A percentile compares a stretch with the other conserved stretches of the same genome.
These are phyloP conservation scores for Xerocomellus amylosporus DNA, from an alignment of 768 basidiomycete genomes.

Conservation along the genomic window DNA sequence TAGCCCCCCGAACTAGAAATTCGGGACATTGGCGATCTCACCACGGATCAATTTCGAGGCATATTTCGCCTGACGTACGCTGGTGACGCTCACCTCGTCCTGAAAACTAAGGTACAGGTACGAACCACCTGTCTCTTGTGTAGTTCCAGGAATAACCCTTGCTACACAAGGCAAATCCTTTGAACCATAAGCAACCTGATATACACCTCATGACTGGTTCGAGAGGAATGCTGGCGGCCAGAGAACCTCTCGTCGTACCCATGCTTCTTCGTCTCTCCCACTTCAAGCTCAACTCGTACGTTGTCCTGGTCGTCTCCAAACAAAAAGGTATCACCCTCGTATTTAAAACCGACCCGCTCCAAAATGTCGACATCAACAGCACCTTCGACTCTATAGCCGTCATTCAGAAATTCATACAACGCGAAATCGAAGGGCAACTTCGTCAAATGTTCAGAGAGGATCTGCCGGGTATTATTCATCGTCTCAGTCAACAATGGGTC, in stretches of 20 bases:
- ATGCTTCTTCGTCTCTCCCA: constrained; percentile 98
- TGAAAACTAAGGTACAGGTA: constrained; percentile 92
- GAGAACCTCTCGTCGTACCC: constrained; percentile 92
- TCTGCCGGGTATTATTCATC: constrained; percentile 93
- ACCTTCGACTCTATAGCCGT: constrained; percentile 98
- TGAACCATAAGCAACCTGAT: constrained; percentile 89
- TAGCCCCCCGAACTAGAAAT: constrained; percentile 97
- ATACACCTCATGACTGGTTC: constrained; percentile 84
- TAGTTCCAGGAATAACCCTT: constrained; percentile 8
- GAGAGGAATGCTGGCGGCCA: constrained; percentile 88
- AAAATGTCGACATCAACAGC: constrained; percentile 95
- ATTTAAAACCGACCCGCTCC: constrained; percentile 98
- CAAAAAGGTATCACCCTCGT: constrained; percentile 98
- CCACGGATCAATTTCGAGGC: constrained; percentile 92
- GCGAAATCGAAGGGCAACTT: constrained; percentile 94
- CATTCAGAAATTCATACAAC: constrained; percentile 96
- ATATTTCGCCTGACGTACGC: constrained; percentile 94
- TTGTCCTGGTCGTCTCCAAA: constrained; percentile 95
- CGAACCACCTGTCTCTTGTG: constrained; percentile 13
- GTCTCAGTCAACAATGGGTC: constrained; percentile 94
- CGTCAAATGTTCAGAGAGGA: constrained; percentile 99
- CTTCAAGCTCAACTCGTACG: constrained; percentile 90
- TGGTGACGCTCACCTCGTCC: constrained; percentile 86
- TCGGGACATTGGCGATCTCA: constrained; percentile 95
- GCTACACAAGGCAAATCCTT: constrained; percentile 76